A percentile compares a stretch with the other conserved stretches of the same genome.
Conservation (phyloP, 1,284 basidiomycete genomes). For the Anthracocystis setariae region DNA sequence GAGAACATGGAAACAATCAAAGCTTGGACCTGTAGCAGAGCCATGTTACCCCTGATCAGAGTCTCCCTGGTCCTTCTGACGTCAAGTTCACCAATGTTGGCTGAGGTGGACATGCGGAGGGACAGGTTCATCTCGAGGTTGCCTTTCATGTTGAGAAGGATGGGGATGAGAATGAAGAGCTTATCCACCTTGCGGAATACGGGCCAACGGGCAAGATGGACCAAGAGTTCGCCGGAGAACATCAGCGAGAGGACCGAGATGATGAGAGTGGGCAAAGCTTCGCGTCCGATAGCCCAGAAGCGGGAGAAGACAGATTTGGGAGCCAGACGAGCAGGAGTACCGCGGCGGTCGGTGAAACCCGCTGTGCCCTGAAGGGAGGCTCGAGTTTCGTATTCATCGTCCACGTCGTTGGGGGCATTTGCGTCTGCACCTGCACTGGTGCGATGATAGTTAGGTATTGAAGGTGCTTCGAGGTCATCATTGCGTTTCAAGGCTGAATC, state of each 20-base stretch:
- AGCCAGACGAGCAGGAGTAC: constrained; percentile 35
- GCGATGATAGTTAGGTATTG: constrained; percentile 7
- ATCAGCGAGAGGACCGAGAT: constrained; percentile 72
- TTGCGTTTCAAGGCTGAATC: constrained; percentile 11
- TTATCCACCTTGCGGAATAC: constrained; percentile 89
- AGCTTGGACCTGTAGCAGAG: constrained; percentile 91
- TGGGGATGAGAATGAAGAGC: constrained; percentile 94
- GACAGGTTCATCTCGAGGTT: constrained; percentile 91
- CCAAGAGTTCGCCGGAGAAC: constrained; percentile 87
- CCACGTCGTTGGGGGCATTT: constrained; percentile 11
- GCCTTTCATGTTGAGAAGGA: constrained; percentile 93
- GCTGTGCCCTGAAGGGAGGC: constrained; percentile 37
- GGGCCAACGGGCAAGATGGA: constrained; percentile 84
- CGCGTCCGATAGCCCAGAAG: constrained; percentile 57
- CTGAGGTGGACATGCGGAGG: constrained; percentile 70
- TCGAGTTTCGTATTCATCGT: constrained; percentile 41
- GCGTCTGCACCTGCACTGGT: neutral
- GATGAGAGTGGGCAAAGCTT: constrained; percentile 70
- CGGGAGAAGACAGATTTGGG: constrained; percentile 33
- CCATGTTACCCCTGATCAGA: constrained; percentile 83
- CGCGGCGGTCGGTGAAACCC: constrained; percentile 45
- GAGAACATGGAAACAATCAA: constrained; percentile 88
- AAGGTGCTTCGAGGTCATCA: constrained; percentile 18
- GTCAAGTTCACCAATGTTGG: constrained; percentile 87
- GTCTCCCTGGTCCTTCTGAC: constrained; percentile 74